Base-by-base conservation (phyloP, 805 yeast species). In the Wickerhamiella bombiphila region DNA sequence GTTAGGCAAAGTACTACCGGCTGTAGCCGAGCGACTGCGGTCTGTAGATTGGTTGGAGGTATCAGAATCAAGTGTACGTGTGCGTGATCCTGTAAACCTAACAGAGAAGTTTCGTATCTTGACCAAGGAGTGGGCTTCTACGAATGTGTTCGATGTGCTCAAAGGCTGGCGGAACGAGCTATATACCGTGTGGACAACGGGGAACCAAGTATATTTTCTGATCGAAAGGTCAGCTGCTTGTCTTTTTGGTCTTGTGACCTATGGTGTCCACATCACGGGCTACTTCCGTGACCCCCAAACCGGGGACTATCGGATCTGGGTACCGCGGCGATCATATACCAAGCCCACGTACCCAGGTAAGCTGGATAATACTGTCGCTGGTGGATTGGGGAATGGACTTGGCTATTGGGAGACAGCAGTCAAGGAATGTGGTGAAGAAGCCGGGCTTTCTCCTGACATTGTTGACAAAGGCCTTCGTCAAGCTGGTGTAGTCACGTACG, bases 331-430 rank as follows among this genome's bases (percentile, higher is more conserved):
- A 46, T 69, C 96, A 0, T 55, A 63, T 4, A 66, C 74, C 2
- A 91, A 91, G 55, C 77, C 77, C 14, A 91, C 98, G 0, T 88
- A 72, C 60, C 97, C 98, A 0, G 79, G 80, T 0, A 78, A 73
- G 80, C 66, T 86, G 28, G 98, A 91, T 55, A 88, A 86, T 55
- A 83, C 93, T 1, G 80, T 91, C 5, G 98, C 94, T 0, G 98
- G 98, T 1, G 98, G 98, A 0, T 51, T 91, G 3, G 95, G 93
- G 0, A 66, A 76, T 54, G 94, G 94, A 0, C 64, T 71, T 46
- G 82, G 85, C 0, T 61, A 74, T 2, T 59, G 64, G 51, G 94
- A 82, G 33, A 88, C 96, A 0, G 72, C 76, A 3, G 47, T 80
- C 15, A 91, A 91, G 53, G 98, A 91, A 55, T 74, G 93, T 50